Conservation (phyloP, 1,284 basidiomycete species). For the Agroathelia rolfsii region DNA sequence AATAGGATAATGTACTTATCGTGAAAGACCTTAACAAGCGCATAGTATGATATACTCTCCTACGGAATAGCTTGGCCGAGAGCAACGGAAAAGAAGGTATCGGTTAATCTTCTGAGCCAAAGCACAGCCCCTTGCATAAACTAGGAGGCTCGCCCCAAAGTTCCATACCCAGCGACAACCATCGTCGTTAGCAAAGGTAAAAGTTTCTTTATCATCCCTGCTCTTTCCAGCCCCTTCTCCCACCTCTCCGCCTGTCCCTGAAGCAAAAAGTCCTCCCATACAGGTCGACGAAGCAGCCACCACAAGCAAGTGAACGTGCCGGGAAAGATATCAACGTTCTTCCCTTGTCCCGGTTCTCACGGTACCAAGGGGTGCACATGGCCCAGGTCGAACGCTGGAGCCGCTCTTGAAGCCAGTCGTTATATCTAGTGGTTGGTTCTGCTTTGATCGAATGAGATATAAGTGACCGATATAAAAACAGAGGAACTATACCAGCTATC, state of each 20-base stretch:
- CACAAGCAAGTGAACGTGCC: conserved; percentile 37
- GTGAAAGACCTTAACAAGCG: too few species aligned
- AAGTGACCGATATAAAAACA: conserved; percentile 4
- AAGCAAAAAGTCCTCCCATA: conserved; percentile 30
- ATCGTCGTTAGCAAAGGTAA: too few species aligned
- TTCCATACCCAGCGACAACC: too few species aligned
- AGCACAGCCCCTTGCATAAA: too few species aligned
- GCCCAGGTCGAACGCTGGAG: conserved; percentile 36
- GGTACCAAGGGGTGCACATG: conserved; percentile 41
- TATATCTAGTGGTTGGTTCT: conserved; percentile 32
- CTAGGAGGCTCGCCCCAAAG: too few species aligned
- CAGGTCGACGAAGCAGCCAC: conserved; percentile 32
- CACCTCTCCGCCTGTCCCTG: conserved; percentile 25
- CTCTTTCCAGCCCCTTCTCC: too few species aligned
- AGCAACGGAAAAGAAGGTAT: too few species aligned
- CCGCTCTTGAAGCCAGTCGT: conserved; percentile 35
- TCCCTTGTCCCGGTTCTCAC: conserved; percentile 20
- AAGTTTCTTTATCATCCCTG: too few species aligned
- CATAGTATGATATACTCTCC: too few species aligned
- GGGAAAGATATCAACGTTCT: conserved; percentile 37
- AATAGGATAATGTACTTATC: too few species aligned
- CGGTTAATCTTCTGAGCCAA: too few species aligned
- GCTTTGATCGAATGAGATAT: conserved; percentile 21
- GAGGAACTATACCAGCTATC: conserved; percentile 27
- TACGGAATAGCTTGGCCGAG: too few species aligned